Evolutionary conservation across 192 early-diverging fungal species (phyloP).

Genomic region (Backusella tuberculispora): DNA sequence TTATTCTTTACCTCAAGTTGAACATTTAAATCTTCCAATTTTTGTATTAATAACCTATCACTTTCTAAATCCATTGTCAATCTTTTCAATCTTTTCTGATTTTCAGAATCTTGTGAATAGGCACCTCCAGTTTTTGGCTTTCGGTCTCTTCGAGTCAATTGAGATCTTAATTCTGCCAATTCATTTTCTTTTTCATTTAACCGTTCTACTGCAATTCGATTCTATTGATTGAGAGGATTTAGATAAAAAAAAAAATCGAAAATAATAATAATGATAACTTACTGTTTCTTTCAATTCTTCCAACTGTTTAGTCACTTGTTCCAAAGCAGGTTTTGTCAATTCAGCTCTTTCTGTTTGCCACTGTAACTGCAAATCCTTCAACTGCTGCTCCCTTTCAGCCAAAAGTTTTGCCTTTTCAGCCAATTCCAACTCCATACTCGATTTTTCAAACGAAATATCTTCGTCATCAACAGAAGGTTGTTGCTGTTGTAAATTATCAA

Average conservation of each 20-base stretch:
- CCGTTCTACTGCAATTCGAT: slow-evolving; percentile 26
- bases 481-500: not conserved
- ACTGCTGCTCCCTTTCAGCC: slow-evolving; percentile 27
- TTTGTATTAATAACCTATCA: slow-evolving; percentile 41
- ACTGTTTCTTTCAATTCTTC: slow-evolving; percentile 35
- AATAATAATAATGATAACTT: slow-evolving; percentile 3
- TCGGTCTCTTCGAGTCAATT: slow-evolving; percentile 30
- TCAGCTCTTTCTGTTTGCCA: slow-evolving; percentile 35
- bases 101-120: slow-evolving; percentile 23
- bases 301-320: slow-evolving; percentile 35
- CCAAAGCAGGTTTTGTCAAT: slow-evolving; percentile 36
- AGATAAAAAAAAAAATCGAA: not conserved
- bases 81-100: slow-evolving; percentile 35
- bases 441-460: slow-evolving; percentile 2
- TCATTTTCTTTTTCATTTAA: slow-evolving; percentile 41
- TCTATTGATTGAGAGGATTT: slow-evolving; percentile 12
- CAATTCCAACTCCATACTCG: slow-evolving; percentile 19
- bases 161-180: slow-evolving; percentile 27
- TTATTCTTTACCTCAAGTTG: slow-evolving; percentile 35
- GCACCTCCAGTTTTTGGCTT: slow-evolving; percentile 4
- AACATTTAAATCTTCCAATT: slow-evolving; percentile 39
- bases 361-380: slow-evolving; percentile 19
- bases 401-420: slow-evolving; percentile 35
- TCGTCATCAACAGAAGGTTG: not conserved
- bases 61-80: slow-evolving; percentile 42